These are phyloP conservation scores for Saitoella complicata DNA, from an alignment of 805 yeast species.

Conservation along the genomic window DNA sequence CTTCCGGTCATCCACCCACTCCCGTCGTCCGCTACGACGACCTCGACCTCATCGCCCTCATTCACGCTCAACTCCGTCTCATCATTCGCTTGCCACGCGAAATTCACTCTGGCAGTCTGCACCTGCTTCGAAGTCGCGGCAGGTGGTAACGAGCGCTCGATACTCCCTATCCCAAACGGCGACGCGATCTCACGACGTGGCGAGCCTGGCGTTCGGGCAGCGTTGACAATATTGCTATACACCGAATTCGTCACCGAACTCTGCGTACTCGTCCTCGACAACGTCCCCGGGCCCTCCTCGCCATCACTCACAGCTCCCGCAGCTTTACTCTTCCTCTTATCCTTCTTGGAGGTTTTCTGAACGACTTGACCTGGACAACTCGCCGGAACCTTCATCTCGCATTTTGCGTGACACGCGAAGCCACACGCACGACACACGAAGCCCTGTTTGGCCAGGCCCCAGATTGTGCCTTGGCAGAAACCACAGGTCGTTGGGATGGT, in stretches of 20 bases:
- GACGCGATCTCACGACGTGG: no score
- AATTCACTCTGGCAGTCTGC: conserved; percentile 37
- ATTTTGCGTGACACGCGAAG: conserved; percentile 14
- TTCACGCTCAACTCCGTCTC: conserved; percentile 53
- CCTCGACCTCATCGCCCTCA: conserved; percentile 43
- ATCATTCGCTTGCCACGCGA: conserved; percentile 50
- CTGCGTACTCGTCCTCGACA: neutral
- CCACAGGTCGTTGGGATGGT: conserved; percentile 15
- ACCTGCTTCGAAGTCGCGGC: neutral
- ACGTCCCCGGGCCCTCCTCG: neutral
- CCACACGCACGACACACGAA: conserved; percentile 14
- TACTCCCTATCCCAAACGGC: no score
- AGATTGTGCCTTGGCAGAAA: conserved; percentile 13
- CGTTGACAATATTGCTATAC: neutral
- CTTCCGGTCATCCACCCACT: conserved; percentile 78
- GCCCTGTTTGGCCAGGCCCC: conserved; percentile 16
- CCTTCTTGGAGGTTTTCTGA: conserved; percentile 6
- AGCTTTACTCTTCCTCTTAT: conserved; percentile 6
- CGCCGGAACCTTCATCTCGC: conserved; percentile 26
- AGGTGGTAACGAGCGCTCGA: no score
- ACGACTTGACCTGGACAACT: conserved; percentile 23
- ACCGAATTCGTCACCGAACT: neutral
- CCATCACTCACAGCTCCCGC: conserved; percentile 3
- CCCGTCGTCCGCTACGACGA: conserved; percentile 63
- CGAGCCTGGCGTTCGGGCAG: neutral